Evolutionary conservation across 495 filamentous ascomycete genomes (phyloP), one percentile per base, ranked within the genome.

Genomic region (Articulospora tetracladia): DNA sequence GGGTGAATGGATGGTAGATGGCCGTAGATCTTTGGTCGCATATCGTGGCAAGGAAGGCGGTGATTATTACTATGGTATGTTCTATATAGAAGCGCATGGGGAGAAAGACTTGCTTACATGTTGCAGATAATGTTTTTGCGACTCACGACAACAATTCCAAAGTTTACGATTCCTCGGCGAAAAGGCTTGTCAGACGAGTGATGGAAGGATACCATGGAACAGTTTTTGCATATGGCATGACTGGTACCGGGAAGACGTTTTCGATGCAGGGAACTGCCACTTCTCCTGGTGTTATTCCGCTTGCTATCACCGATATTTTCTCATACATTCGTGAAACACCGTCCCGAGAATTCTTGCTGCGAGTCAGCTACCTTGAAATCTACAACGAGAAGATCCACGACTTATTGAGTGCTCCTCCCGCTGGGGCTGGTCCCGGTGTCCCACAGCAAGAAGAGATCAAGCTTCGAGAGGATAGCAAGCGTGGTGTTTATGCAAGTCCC

Each of bases 131-230:
- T 76, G 94, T 97, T 56, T 98, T 98, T 74, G 84, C 89, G 27
- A 84, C 91, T 10, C 84, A 93, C 66, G 92, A 98, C 70, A 87
- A 97, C 69, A 98, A 98, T 68, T 83, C 92, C 46, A 87, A 86
- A 71, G 93, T 98, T 15, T 98, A 98, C 66, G 95, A 98, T 72
- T 83, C 91, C 28, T 90, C 82, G 30, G 94, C 95, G 23, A 98
- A 98, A 74, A 89, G 94, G 30, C 78, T 98, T 30, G 94, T 98
- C 25, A 87, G 94, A 63, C 83, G 94, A 62, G 94, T 98, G 20
- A 98, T 98, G 94, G 93, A 98, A 77, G 94, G 94, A 28, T 98
- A 98, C 67, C 93, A 98, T 70, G 94, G 93, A 57, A 98, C 94
- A 1, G 94, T 98, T 17, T 98, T 98, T 68, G 94, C 94, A 20